Conservation (phyloP, 2,329 filamentous ascomycete species). For the Canariomyces notabilis region DNA sequence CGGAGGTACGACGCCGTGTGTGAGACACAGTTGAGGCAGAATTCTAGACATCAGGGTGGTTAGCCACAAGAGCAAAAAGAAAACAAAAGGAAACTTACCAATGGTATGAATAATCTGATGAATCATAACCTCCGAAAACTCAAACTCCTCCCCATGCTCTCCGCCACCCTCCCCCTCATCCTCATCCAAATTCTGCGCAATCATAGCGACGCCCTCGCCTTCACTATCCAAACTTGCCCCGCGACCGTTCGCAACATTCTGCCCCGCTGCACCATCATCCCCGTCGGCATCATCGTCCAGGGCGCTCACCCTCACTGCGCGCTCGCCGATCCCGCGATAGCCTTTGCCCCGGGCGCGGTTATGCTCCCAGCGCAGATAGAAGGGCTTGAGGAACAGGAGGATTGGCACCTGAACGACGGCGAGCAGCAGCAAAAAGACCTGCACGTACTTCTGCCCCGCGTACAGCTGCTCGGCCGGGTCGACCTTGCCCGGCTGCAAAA, state of each 20-base stretch:
- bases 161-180: conserved; percentile 54
- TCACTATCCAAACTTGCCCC: conserved; percentile 63
- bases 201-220: conserved; percentile 78
- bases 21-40: conserved; percentile 97
- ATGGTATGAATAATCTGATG: conserved; percentile 99
- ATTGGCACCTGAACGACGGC: conserved; percentile 85
- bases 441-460: conserved; percentile 67
- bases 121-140: conserved; percentile 96
- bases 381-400: conserved; percentile 88
- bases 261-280: conserved; percentile 31
- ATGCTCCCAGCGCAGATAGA: conserved; percentile 91
- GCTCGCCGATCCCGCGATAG: conserved; percentile 90
- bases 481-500: conserved; percentile 74
- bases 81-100: conserved; percentile 52
- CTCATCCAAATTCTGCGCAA: conserved; percentile 75
- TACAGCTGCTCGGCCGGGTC: conserved; percentile 65
- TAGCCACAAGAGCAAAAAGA: not conserved
- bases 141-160: conserved; percentile 85
- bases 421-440: conserved; percentile 72
- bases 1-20: conserved; percentile 98
- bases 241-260: conserved; percentile 52
- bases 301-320: conserved; percentile 78
- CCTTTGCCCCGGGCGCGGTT: conserved; percentile 82
- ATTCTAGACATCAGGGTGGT: conserved; percentile 54
- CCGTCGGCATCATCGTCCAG: conserved; percentile 82